Conservation (phyloP, 768 basidiomycete species). For the Mycena rosella region DNA sequence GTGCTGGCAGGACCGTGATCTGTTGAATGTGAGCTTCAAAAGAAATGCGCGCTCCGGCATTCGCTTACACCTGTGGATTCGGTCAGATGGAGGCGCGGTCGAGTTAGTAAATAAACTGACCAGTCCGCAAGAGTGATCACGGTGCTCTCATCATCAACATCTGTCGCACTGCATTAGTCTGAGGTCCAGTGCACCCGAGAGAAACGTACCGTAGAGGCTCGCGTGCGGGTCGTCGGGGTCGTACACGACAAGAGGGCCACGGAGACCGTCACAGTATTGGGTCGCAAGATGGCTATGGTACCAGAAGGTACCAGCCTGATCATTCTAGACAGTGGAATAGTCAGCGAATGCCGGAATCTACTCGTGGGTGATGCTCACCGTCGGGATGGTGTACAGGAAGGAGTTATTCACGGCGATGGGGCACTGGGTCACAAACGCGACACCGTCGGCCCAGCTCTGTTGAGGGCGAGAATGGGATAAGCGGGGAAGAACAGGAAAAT, state of each 20-base stretch:
- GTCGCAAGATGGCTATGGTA: conserved; percentile 48
- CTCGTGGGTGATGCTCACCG: too few species aligned
- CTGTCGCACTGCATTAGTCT: not conserved
- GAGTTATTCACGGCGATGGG: conserved; percentile 15
- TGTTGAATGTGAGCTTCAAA: not conserved
- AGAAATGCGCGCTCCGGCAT: too few species aligned
- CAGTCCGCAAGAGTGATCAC: conserved; percentile 47
- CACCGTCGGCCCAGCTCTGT: conserved; percentile 1
- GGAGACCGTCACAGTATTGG: conserved; percentile 12
- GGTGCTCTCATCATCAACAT: conserved; percentile 32
- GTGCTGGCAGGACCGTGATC: too few species aligned
- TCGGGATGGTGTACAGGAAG: conserved; percentile 23
- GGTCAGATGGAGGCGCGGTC: too few species aligned
- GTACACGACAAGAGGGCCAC: conserved; percentile 45
- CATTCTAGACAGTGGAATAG: conserved; percentile 1
- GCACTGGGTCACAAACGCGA: conserved; percentile 15
- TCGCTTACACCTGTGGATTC: conserved; percentile 9
- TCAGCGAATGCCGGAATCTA: not conserved
- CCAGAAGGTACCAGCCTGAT: conserved; percentile 48
- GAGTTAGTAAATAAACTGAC: conserved; percentile 28
- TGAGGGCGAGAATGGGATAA: too few species aligned
- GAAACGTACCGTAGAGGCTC: conserved; percentile 1
- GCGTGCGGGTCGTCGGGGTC: conserved; percentile 24
- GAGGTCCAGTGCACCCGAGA: not conserved
- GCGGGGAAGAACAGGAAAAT: too few species aligned